phyloP scores from a whole-genome alignment of 768 basidiomycete genomes.

The Macrocybe gigantea region DNA sequence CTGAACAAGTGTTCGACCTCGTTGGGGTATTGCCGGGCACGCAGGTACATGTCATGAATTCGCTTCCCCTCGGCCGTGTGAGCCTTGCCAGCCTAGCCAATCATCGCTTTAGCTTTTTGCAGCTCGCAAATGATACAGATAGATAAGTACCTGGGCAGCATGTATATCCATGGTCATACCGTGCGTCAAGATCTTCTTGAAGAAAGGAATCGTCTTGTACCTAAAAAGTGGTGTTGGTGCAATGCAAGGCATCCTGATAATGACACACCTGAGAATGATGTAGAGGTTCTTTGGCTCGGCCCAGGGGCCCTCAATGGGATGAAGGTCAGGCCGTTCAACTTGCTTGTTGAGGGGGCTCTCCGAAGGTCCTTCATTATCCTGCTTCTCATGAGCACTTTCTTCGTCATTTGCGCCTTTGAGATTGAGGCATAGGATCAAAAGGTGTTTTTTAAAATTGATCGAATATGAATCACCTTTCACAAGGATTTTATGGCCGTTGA shows the following conservation, averaged over 20 bases:
- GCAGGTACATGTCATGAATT: slow-evolving; percentile 14
- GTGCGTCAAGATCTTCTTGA: slow-evolving; percentile 14
- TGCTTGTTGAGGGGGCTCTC: slow-evolving; percentile 7
- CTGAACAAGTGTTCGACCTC: slow-evolving; percentile 23
- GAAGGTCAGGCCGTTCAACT: slow-evolving; percentile 10
- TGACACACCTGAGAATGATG: slow-evolving; percentile 14
- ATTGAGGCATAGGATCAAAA: background rate
- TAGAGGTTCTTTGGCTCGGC: slow-evolving; percentile 18
- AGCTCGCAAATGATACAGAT: background rate
- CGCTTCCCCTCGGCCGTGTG: slow-evolving; percentile 8
- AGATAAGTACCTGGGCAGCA: slow-evolving; percentile 8
- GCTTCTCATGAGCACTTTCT: slow-evolving; percentile 14
- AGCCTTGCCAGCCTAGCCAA: slow-evolving; percentile 8
- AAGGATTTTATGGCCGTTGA: slow-evolving; percentile 1
- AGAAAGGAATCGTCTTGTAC: slow-evolving; percentile 16
- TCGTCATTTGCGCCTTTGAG: slow-evolving; percentile 4
- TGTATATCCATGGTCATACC: slow-evolving; percentile 20
- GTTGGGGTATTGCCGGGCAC: slow-evolving; percentile 19
- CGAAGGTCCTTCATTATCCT: background rate
- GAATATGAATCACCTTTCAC: background rate
- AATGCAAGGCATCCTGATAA: background rate
- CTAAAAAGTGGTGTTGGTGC: slow-evolving; percentile 1
- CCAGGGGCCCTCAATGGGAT: slow-evolving; percentile 23
- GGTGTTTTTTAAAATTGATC: background rate
- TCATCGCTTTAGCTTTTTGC: background rate